These are phyloP conservation scores for Starmerella geochares DNA, from an alignment of 805 yeast species.

Conservation along the genomic window DNA sequence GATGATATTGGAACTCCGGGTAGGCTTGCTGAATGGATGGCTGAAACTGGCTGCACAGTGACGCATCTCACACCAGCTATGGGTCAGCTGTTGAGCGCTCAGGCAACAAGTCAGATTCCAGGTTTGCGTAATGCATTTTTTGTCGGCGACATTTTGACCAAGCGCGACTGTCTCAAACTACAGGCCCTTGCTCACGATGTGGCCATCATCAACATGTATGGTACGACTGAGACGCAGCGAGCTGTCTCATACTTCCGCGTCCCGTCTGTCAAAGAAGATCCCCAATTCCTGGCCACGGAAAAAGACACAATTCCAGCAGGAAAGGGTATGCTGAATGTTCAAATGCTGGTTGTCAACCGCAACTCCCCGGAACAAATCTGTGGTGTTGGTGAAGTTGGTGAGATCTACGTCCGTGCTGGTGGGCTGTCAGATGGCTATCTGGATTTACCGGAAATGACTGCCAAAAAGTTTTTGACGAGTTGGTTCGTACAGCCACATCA, in stretches of 20 bases:
- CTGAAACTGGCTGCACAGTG: conserved; percentile 77
- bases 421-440: conserved; percentile 96
- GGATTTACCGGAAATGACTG: conserved; percentile 78
- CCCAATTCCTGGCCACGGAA: conserved; percentile 65
- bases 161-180: conserved; percentile 88
- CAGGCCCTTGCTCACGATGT: conserved; percentile 89
- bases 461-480: conserved; percentile 75
- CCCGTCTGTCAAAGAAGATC: conserved; percentile 56
- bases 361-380: conserved; percentile 80
- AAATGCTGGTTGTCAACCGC: conserved; percentile 84
- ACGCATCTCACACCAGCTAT: conserved; percentile 98
- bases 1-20: conserved; percentile 99
- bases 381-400: conserved; percentile 99
- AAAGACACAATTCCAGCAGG: conserved; percentile 99
- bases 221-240: conserved; percentile 98
- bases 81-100: conserved; percentile 96
- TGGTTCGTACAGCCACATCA: conserved; percentile 71
- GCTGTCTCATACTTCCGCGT: conserved; percentile 93
- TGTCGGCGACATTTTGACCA: conserved; percentile 94
- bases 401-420: conserved; percentile 94
- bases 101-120: conserved; percentile 81
- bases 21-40: conserved; percentile 94
- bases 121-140: conserved; percentile 89
- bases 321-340: conserved; percentile 92
- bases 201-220: conserved; percentile 91